These are phyloP conservation scores for Camellia lanceoleosa DNA, from an alignment of 148 eudicot species.

Conservation along the genomic window DNA sequence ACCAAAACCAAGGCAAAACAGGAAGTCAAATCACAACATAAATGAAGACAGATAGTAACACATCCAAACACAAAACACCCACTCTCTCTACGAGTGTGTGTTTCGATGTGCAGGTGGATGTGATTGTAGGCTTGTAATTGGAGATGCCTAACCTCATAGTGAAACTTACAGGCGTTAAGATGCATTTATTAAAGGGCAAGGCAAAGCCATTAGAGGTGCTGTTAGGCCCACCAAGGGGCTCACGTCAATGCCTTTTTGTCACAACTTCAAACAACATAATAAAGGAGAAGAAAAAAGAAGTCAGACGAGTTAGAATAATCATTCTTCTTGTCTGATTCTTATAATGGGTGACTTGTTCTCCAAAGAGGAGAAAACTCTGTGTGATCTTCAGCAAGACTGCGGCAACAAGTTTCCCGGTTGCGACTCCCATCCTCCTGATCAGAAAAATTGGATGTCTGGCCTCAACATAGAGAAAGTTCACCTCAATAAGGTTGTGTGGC, in stretches of 20 bases:
- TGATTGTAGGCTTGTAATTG: too few relatives aligned
- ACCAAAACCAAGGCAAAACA: slow-evolving; percentile 7
- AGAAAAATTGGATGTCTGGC: slow-evolving; percentile 78
- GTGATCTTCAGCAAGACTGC: slow-evolving; percentile 37
- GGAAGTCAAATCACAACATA: not conserved
- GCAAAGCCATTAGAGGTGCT: too few relatives aligned
- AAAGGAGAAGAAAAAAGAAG: slow-evolving; percentile 5
- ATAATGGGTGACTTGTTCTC: slow-evolving; percentile 72
- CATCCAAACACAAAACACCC: not conserved
- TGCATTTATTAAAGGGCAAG: too few relatives aligned
- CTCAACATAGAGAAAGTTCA: slow-evolving; percentile 54
- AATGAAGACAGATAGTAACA: not conserved
- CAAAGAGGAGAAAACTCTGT: slow-evolving; percentile 57
- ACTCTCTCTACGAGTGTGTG: too few relatives aligned
- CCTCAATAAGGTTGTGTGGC: slow-evolving; percentile 76
- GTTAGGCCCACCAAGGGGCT: too few relatives aligned
- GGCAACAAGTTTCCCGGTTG: slow-evolving; percentile 73
- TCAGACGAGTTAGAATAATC: not conserved
- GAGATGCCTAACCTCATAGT: too few relatives aligned
- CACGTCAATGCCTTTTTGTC: not conserved
- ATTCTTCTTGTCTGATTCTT: slow-evolving; percentile 16
- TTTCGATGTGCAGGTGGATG: too few relatives aligned
- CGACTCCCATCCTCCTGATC: slow-evolving; percentile 55
- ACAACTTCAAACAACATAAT: slow-evolving; percentile 5
- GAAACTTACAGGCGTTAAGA: too few relatives aligned